phyloP scores from a whole-genome alignment of 306 rosid genomes.

The Cercis canadensis region DNA sequence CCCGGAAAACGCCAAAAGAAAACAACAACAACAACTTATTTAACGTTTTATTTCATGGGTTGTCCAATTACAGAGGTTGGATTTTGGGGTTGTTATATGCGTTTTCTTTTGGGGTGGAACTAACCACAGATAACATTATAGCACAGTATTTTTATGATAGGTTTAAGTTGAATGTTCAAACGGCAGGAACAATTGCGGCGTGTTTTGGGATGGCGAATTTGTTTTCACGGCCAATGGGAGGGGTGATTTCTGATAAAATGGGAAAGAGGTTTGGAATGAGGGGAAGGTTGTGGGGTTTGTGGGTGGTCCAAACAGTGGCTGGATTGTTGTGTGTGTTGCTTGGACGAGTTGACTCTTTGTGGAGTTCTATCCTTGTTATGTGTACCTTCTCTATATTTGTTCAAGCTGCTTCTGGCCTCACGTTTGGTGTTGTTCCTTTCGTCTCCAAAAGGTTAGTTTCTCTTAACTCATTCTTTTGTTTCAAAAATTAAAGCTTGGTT shows the following conservation, averaged over 20 bases:
- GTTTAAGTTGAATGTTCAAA: conserved; percentile 49
- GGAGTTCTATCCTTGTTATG: conserved; percentile 58
- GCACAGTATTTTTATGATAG: conserved; percentile 63
- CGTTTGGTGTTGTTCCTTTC: conserved; percentile 65
- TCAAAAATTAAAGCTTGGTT: too few relatives aligned
- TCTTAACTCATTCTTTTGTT: background rate
- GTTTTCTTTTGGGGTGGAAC: conserved; percentile 58
- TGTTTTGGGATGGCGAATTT: conserved; percentile 65
- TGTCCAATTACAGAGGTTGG: conserved; percentile 64
- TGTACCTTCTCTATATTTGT: conserved; percentile 55
- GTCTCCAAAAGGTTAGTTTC: conserved; percentile 55
- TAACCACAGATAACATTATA: conserved; percentile 59
- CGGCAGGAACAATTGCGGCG: conserved; percentile 60
- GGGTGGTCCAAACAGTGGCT: conserved; percentile 55
- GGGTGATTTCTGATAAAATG: conserved; percentile 56
- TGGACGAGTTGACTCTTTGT: conserved; percentile 50
- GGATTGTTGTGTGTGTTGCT: conserved; percentile 57
- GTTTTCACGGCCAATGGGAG: conserved; percentile 62
- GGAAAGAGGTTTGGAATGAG: conserved; percentile 60
- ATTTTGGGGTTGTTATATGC: conserved; percentile 51
- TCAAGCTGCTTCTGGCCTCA: conserved; percentile 64
- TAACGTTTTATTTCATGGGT: conserved; percentile 35
- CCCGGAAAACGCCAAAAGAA: conserved; percentile 1
- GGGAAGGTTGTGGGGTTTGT: conserved; percentile 64
- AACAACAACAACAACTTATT: background rate